Base-by-base conservation (phyloP, 768 basidiomycete genomes). In the Gymnopilus junonius region DNA sequence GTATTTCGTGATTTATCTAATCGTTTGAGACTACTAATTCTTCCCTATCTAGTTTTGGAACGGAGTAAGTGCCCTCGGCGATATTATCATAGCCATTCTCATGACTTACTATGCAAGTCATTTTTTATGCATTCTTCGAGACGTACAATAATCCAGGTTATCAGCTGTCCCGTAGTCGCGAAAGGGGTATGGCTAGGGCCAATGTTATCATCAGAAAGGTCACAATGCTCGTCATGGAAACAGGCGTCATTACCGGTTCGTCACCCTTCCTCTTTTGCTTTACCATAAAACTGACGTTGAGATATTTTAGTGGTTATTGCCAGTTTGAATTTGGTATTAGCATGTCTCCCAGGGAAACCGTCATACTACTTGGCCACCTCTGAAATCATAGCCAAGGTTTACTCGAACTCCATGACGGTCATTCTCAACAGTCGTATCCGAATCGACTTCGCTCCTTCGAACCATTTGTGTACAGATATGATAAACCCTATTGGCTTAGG, bases 351-450 rank as follows among this genome's bases (percentile, higher is more conserved):
- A 8, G 48, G 53, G n/a, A 21, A 62, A 8, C 37, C 42, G 6
- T 55, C 61, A 25, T 62, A 55, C 43, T 62, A 62, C 35, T 42
- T 55, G 1, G 42, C 35, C 7, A 42, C 61, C 39, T 62, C 61
- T 0, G 61, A 55, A 25, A 55, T 34, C 1, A 39, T 62, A 11
- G 61, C 61, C 42, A 62, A 62, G 29, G 21, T 62, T 43, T 62
- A 62, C 21, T 62, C 61, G 0, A 62, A 56, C 42, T 62, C 61
- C 3, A 62, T 62, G 61, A 56, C 56, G 61, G 61, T 62, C 15
- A 54, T 56, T 10, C 50, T 62, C 2, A 62, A 62, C 42, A 56
- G 61, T 21, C 53, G 61, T 17, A 61, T 61, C 14, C 48, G 39
- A 17, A 61, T 61, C 10, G 48, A n/a, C 27, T 8, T 50, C 15